Conservation (phyloP, 345 rosid genomes). For the Aquilaria malaccensis region DNA sequence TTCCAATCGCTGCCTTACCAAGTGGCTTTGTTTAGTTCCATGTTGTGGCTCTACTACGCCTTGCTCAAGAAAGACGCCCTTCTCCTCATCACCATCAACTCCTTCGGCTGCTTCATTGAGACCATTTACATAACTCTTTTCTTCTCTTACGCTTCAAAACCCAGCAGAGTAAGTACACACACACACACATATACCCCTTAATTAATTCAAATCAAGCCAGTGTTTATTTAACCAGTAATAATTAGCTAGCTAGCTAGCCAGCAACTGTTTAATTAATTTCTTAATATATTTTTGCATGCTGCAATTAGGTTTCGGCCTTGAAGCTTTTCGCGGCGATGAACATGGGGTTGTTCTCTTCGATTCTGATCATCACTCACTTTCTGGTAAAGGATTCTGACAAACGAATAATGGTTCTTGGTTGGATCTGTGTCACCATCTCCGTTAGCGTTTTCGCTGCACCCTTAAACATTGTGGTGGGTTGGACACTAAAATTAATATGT, state of each 20-base stretch:
- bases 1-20: constrained; percentile 80
- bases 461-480: constrained; percentile 54
- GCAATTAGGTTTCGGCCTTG: constrained; percentile 46
- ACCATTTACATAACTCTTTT: constrained; percentile 53
- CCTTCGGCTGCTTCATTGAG: constrained; percentile 70
- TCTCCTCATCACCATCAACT: constrained; percentile 80
- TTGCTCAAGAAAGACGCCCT: constrained; percentile 42
- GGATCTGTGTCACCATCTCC: constrained; percentile 70
- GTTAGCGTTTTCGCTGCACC: constrained; percentile 83
- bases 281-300: too few relatives aligned
- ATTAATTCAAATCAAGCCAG: too few relatives aligned
- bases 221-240: too few relatives aligned
- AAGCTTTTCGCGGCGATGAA: constrained; percentile 42
- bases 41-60: constrained; percentile 93
- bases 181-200: not conserved
- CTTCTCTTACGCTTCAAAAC: constrained; percentile 49
- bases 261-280: too few relatives aligned
- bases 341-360: constrained; percentile 43
- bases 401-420: constrained; percentile 53
- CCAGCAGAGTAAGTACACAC: constrained; percentile 32
- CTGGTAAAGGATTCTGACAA: constrained; percentile 5
- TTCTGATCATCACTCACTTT: constrained; percentile 39
- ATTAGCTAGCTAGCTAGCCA: too few relatives aligned
- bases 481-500: not conserved
- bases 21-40: constrained; percentile 80